Evolutionary conservation across 23 red algal genomes (phyloP).

Genomic region (Rhodosorus marinus): DNA sequence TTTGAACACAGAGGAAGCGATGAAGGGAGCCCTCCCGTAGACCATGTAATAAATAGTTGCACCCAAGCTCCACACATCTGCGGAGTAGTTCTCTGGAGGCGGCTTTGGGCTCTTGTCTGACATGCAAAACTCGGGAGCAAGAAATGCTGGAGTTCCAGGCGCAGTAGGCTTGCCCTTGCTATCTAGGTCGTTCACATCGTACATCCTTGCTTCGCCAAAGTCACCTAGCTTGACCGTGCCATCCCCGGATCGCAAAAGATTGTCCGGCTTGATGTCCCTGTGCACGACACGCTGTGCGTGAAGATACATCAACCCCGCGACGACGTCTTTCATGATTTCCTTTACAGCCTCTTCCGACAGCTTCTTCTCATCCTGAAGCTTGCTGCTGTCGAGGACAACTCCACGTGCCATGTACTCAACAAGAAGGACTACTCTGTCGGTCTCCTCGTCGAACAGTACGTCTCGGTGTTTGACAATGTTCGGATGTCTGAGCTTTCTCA

Average conservation of each 20-base stretch:
- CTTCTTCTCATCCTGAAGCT: constrained; percentile 54
- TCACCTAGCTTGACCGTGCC: constrained; percentile 81
- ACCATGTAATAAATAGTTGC: constrained; percentile 90
- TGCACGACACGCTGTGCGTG: constrained; percentile 78
- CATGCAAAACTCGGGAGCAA: constrained; percentile 74
- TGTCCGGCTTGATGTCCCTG: constrained; percentile 96
- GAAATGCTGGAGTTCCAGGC: constrained; percentile 70
- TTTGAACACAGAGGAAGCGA: constrained; percentile 75
- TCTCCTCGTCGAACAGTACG: constrained; percentile 27
- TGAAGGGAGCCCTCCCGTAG: constrained; percentile 66
- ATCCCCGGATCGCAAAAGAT: constrained; percentile 69
- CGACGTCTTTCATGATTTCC: constrained; percentile 73
- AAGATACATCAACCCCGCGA: constrained; percentile 59
- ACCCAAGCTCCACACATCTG: constrained; percentile 91
- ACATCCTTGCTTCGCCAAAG: constrained; percentile 90
- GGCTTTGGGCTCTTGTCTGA: constrained; percentile 49
- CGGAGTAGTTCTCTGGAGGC: constrained; percentile 58
- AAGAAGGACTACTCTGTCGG: constrained; percentile 35
- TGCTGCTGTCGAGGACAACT: constrained; percentile 61
- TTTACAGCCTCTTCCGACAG: constrained; percentile 64
- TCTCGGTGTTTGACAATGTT: constrained; percentile 56
- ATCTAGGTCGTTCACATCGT: constrained; percentile 37
- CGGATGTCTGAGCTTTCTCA: constrained; percentile 77
- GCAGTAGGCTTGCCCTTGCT: constrained; percentile 18
- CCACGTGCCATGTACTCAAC: constrained; percentile 82